phyloP scores from a whole-genome alignment of 2,329 filamentous ascomycete species.

The Penicillium brasilianum region DNA sequence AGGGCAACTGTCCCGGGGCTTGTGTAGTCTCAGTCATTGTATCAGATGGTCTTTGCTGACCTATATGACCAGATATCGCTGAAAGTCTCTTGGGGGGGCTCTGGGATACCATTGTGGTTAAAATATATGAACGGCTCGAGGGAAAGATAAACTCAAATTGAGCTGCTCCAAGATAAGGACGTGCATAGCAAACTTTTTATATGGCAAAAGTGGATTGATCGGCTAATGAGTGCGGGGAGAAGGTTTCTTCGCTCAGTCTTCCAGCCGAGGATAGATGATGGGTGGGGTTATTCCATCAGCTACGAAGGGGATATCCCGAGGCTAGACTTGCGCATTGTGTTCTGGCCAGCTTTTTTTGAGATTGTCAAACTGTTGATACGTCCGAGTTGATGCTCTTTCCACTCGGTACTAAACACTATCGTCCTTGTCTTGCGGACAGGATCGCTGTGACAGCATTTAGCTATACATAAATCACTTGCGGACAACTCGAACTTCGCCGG shows the following conservation, averaged over 20 bases:
- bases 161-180: neutral
- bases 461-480: neutral
- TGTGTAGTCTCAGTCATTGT: conserved; percentile 26
- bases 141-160: neutral
- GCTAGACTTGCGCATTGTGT: neutral
- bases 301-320: neutral
- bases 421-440: neutral
- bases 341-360: neutral
- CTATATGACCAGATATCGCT: conserved; percentile 18
- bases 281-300: neutral
- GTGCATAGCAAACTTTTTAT: neutral
- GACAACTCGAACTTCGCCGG: neutral
- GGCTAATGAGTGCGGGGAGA: conserved; percentile 5
- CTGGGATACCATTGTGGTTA: conserved; percentile 9
- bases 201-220: neutral
- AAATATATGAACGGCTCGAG: neutral
- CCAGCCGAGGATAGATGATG: conserved; percentile 7
- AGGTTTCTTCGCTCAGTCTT: neutral
- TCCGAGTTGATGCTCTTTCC: neutral
- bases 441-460: neutral
- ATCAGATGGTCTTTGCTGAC: neutral
- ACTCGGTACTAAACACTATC: neutral
- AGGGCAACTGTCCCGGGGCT: conserved; percentile 50
- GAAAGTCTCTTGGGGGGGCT: conserved; percentile 13
- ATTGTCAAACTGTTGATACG: neutral